A percentile compares a stretch with the other conserved stretches of the same genome.
Conservation (phyloP, 73 alveolate species). For the Effrenium voratum region DNA sequence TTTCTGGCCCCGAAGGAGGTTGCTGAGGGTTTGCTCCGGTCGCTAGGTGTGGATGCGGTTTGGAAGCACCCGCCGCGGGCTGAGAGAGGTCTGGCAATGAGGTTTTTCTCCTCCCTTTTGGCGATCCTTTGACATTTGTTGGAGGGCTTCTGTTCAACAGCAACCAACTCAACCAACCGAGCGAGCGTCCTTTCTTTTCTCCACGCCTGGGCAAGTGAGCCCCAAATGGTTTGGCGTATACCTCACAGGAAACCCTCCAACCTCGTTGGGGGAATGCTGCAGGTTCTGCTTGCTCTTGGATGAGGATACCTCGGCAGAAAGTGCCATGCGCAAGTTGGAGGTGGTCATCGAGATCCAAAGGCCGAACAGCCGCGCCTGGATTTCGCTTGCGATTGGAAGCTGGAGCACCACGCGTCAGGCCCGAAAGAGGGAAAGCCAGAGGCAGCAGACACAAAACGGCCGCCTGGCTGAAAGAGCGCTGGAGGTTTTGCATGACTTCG, state of each 20-base stretch:
- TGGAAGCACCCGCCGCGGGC: constrained; percentile 43
- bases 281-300: constrained; percentile 82
- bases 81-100: not conserved
- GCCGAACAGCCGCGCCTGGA: not conserved
- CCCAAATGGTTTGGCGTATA: too few species aligned
- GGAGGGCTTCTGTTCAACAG: not conserved
- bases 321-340: constrained; percentile 42
- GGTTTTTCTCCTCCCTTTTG: not conserved
- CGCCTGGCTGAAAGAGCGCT: not conserved
- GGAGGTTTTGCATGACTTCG: too few species aligned
- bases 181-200: not conserved
- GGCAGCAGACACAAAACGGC: constrained; percentile 17
- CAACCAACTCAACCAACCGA: not conserved
- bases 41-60: constrained; percentile 39
- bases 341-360: constrained; percentile 51
- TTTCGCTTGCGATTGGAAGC: not conserved
- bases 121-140: not conserved
- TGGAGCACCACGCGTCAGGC: not conserved
- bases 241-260: too few species aligned
- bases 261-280: not conserved
- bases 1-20: too few species aligned
- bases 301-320: constrained; percentile 22
- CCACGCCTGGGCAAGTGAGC: too few species aligned
- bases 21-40: too few species aligned
- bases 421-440: constrained; percentile 41